Evolutionary conservation across 371 early-diverging fungal genomes (phyloP), one percentile per base, ranked within the genome.

Genomic region (Fennellomyces sp.): DNA sequence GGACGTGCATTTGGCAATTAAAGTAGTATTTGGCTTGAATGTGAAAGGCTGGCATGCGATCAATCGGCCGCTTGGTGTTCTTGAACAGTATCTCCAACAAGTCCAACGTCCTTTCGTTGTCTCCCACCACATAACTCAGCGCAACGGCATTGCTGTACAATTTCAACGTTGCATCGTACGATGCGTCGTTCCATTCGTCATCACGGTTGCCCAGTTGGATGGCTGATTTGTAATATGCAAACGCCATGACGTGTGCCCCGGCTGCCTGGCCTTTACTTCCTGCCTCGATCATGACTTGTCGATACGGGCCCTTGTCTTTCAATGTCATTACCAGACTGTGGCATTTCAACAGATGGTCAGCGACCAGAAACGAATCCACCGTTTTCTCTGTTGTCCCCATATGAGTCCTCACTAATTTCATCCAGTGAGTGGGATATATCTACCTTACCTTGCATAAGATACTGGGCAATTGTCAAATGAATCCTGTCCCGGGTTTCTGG

Each of bases 221-320:
- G 7, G 80, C 74, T 0, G 64, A 68, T 41, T 64, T 70, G 45
- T 72, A 70, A 27, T 79, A 74, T 0, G 17, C 10, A 31, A 66
- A 66, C 5, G 76, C 74, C 72, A 76, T 76, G 15, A 49, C 60
- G 38, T 79, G 80, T 0, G 80, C 80, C 28, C 80, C 80, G 0
- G 80, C 71, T 5, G 62, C 58, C 33, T 69, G 62, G 1, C 72
- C 72, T 29, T 65, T 64, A 17, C 69, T 68, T 5, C 75, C 80
- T 1, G 76, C 69, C 31, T 74, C 67, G 17, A 66, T 62, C 10
- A 79, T 41, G 12, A 74, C 62, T 19, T 56, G 45, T 19, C 61
- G 61, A 47, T 70, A 79, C 0, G 35, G 49, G 1, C 47, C 4
- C 35, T 63, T 75, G 2, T 76, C 53, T 1, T 72, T 58, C 26